Percentiles rank a stretch among this genome's conserved stretches.
Evolutionary conservation across 139 green algal species (phyloP).

Genomic region (Coelastrella sp.): DNA sequence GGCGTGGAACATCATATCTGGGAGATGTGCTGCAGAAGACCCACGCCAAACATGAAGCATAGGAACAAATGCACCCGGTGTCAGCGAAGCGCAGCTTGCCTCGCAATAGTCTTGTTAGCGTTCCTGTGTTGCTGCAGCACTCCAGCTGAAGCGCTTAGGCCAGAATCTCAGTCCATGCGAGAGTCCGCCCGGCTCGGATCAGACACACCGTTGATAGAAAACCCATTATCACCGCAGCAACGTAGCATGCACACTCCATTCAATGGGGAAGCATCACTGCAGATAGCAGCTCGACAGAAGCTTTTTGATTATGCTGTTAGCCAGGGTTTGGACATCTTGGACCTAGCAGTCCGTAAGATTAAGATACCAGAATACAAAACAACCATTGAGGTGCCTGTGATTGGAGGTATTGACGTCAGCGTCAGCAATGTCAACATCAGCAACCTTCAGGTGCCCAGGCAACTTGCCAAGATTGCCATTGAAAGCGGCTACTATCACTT

Average conservation of each 20-base stretch:
- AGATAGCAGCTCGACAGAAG: slow-evolving; percentile 53
- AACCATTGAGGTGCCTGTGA: slow-evolving; percentile 36
- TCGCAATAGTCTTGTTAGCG: not conserved
- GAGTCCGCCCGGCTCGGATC: no score
- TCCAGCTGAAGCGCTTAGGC: not conserved
- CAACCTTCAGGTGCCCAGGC: slow-evolving; percentile 24
- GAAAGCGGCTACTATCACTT: slow-evolving; percentile 49
- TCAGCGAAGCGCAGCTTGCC: not conserved
- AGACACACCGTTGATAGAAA: no score
- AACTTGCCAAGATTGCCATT: slow-evolving; percentile 44
- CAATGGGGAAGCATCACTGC: slow-evolving; percentile 49
- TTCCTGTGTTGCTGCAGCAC: not conserved
- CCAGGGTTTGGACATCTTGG: slow-evolving; percentile 46
- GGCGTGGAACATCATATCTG: no score
- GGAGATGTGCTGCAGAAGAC: not conserved
- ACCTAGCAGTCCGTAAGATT: slow-evolving; percentile 27
- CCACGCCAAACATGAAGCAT: not conserved
- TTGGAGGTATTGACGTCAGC: slow-evolving; percentile 43
- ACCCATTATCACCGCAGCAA: no score
- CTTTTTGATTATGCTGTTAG: slow-evolving; percentile 60
- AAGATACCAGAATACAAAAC: slow-evolving; percentile 46
- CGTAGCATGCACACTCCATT: slow-evolving; percentile 23
- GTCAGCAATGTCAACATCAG: slow-evolving; percentile 44
- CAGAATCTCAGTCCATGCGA: not conserved
- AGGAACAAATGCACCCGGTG: no score